A percentile compares a stretch with the other conserved stretches of the same genome.
Evolutionary conservation across 2,329 filamentous ascomycete genomes (phyloP).

Genomic region (Nectriaceae sp.): DNA sequence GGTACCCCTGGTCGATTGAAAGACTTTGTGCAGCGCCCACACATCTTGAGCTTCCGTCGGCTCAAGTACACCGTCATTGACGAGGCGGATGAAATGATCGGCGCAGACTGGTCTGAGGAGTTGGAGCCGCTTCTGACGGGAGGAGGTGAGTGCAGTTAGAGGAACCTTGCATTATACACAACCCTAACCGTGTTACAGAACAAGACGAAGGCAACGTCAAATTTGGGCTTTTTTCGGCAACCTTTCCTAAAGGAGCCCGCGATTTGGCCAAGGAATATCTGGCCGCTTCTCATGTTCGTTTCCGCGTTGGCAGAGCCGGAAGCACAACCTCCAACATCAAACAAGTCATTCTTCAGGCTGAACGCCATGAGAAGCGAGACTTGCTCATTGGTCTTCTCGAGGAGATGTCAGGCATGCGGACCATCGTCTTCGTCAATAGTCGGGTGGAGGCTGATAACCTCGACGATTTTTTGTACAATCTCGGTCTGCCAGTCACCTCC

Average conservation of each 20-base stretch:
- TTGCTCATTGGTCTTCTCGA: slow-evolving; percentile 73
- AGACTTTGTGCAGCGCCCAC: slow-evolving; percentile 76
- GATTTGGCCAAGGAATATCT: slow-evolving; percentile 78
- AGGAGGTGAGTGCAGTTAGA: slow-evolving; percentile 63
- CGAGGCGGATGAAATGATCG: slow-evolving; percentile 92
- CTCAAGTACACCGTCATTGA: slow-evolving; percentile 84
- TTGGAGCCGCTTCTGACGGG: slow-evolving; percentile 76
- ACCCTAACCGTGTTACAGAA: slow-evolving; percentile 50
- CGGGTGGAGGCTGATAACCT: slow-evolving; percentile 78
- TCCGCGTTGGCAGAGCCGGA: slow-evolving; percentile 86
- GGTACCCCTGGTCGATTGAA: slow-evolving; percentile 84
- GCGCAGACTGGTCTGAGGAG: slow-evolving; percentile 75
- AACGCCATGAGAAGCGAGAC: slow-evolving; percentile 67
- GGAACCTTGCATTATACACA: slow-evolving; percentile 5
- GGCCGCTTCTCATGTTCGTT: slow-evolving; percentile 70
- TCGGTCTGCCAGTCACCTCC: slow-evolving; percentile 77
- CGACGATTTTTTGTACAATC: slow-evolving; percentile 86
- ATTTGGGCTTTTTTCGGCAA: slow-evolving; percentile 90
- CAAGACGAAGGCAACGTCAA: slow-evolving; percentile 70
- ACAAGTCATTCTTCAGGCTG: slow-evolving; percentile 72
- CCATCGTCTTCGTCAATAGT: slow-evolving; percentile 87
- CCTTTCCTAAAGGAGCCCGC: slow-evolving; percentile 81
- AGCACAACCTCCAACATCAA: slow-evolving; percentile 81
- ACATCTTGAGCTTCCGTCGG: slow-evolving; percentile 70
- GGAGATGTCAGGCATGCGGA: slow-evolving; percentile 70